Conservation (phyloP, 257 asterid genomes). For the Plantago elongata region DNA sequence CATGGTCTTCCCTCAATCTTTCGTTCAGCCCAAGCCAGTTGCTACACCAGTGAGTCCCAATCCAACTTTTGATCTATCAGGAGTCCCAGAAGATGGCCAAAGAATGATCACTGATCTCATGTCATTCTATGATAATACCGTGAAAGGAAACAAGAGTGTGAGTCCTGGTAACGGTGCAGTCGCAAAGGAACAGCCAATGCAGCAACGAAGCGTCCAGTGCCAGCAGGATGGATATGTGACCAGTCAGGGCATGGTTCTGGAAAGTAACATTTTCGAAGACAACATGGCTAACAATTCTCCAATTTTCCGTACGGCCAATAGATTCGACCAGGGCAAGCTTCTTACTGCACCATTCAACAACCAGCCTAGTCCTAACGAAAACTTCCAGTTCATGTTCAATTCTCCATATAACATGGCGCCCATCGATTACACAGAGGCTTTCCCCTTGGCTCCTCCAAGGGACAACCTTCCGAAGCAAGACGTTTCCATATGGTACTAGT, state of each 20-base stretch:
- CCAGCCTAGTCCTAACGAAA: conserved; percentile 30
- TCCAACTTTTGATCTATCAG: conserved; percentile 33
- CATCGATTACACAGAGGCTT: conserved; percentile 38
- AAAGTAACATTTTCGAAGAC: conserved; percentile 35
- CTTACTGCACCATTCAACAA: conserved; percentile 40
- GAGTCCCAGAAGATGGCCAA: conserved; percentile 66
- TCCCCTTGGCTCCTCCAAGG: conserved; percentile 21
- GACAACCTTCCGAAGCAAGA: conserved; percentile 52
- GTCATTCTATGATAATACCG: conserved; percentile 42
- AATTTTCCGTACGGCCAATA: conserved; percentile 27
- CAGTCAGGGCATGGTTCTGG: conserved; percentile 38
- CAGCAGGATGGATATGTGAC: conserved; percentile 35
- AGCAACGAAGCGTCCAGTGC: conserved; percentile 29
- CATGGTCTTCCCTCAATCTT: conserved; percentile 41
- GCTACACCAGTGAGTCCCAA: conserved; percentile 17
- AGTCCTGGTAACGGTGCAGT: conserved; percentile 17
- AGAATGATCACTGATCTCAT: conserved; percentile 54
- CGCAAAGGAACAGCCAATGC: conserved; percentile 39
- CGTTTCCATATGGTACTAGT: conserved; percentile 51
- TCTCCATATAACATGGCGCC: conserved; percentile 50
- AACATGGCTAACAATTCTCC: conserved; percentile 25
- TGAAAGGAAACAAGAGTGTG: conserved; percentile 28
- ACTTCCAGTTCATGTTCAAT: conserved; percentile 51
- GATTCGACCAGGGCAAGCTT: conserved; percentile 44
- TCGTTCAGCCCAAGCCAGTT: conserved; percentile 30